Base-by-base conservation (phyloP, 441 rosid genomes). In the Hypseocharis bilobata region DNA sequence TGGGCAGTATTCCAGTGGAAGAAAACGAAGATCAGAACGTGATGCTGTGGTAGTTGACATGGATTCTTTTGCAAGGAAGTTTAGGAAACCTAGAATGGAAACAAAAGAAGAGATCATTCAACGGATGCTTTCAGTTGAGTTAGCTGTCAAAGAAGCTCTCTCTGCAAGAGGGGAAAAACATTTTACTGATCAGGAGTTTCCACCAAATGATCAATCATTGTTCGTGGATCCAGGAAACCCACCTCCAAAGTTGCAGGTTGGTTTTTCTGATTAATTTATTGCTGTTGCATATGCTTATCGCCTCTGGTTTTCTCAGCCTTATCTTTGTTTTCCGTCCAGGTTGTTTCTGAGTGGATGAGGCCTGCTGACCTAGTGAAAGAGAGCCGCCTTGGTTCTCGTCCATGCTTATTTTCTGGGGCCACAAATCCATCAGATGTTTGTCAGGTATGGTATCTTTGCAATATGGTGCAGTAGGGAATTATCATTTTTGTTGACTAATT, bases 351-450 rank as follows among this genome's bases (percentile, higher is more conserved):
- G 74, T 95, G 99, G 99, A 86, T 79, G 93, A 90, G 97, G 77
- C 98, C 99, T 70, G 85, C 78, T 78, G 91, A 87, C 66, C 82
- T 95, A 75, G 83, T 86, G 63, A 84, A 81, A 78, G 94, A 87
- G 74, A 81, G 74, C 65, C 84, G 75, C 67, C 62, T 76, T 42
- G 91, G 82, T 71, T 80, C 83, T 49, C 76, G 1, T 26, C 98
- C 98, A 30, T 95, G 97, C 87, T 83, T 95, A 73, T 88, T 90
- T 82, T 87, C 93, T 67, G 98, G 97, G 76, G 77, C 80, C 71
- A 96, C 93, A 38, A 88, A 95, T 80, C 97, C 98, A 3, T 92
- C 99, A 55, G 98, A 95, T 85, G 99, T 95, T 85, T 95, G 98
- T 77, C 99, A 95, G 99, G 99, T 95, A 74, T 69, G 79, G 20